Conservation (phyloP, 2,329 filamentous ascomycete genomes). For the Chaetoscypha palmicola region DNA sequence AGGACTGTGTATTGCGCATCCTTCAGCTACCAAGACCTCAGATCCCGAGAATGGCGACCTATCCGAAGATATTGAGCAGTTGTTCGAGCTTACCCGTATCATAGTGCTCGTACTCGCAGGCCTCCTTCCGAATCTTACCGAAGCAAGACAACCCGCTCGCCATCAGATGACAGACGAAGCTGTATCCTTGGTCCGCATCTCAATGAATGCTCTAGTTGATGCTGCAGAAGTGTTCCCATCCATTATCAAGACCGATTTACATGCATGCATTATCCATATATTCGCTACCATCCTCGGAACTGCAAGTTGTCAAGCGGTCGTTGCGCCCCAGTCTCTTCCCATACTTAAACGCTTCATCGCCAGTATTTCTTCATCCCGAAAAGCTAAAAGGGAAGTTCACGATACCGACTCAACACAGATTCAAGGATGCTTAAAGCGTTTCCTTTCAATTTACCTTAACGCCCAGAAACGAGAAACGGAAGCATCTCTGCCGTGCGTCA, state of each 20-base stretch:
- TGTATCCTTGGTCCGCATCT: constrained; percentile 68
- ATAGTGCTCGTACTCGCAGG: constrained; percentile 90
- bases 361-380: constrained; percentile 53
- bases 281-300: constrained; percentile 90
- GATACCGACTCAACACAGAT: constrained; percentile 47
- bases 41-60: constrained; percentile 67
- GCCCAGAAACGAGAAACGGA: constrained; percentile 69
- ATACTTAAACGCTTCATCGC: constrained; percentile 87
- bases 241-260: constrained; percentile 92
- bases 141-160: constrained; percentile 52
- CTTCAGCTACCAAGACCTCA: constrained; percentile 68
- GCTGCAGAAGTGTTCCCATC: constrained; percentile 92
- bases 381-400: constrained; percentile 33
- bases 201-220: constrained; percentile 83
- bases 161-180: constrained; percentile 84
- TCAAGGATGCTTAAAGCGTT: constrained; percentile 73
- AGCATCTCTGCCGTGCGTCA: constrained; percentile 78
- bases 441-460: constrained; percentile 71
- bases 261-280: constrained; percentile 94
- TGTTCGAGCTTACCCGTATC: constrained; percentile 93
- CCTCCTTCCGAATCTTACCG: constrained; percentile 73
- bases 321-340: constrained; percentile 83
- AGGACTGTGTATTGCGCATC: constrained; percentile 83
- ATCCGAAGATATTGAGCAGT: constrained; percentile 94
- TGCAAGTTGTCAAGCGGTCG: constrained; percentile 75